Conservation (phyloP, 495 filamentous ascomycete genomes). For the Apiosordaria backusii region DNA sequence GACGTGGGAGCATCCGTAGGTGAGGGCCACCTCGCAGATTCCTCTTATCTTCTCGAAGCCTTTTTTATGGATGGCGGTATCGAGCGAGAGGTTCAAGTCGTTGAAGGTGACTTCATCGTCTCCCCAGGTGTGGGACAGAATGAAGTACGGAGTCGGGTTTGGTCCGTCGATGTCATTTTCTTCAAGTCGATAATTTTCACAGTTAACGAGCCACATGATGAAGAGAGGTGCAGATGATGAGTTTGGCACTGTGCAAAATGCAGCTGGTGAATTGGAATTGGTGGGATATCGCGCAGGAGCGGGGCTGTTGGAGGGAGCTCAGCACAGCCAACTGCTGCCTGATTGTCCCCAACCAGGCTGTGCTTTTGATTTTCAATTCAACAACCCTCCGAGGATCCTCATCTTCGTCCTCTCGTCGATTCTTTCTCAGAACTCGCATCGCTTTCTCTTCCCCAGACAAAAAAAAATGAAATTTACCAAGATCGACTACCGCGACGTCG, state of each 20-base stretch:
- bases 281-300: too few relatives aligned
- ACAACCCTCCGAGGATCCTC: too few relatives aligned
- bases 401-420: too few relatives aligned
- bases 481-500: too few relatives aligned
- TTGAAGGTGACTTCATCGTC: slow-evolving; percentile 18
- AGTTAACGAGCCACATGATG: slow-evolving; percentile 15
- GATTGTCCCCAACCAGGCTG: too few relatives aligned
- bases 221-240: neutral
- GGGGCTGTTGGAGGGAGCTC: too few relatives aligned
- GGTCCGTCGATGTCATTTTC: neutral
- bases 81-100: neutral
- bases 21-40: slow-evolving; percentile 1
- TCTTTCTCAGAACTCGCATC: too few relatives aligned
- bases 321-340: too few relatives aligned
- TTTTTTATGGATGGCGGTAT: neutral
- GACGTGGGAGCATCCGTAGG: slow-evolving; percentile 16
- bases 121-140: slow-evolving; percentile 24
- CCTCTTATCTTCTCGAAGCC: slow-evolving; percentile 6
- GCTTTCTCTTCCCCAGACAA: too few relatives aligned
- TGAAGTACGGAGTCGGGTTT: slow-evolving; percentile 14
- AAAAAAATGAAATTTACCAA: too few relatives aligned
- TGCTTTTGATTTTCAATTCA: too few relatives aligned
- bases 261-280: neutral
- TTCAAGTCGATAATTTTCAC: neutral
- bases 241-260: neutral